Base-by-base conservation (phyloP, 1,139 yeast species). In the Kodamaea derodonti region DNA sequence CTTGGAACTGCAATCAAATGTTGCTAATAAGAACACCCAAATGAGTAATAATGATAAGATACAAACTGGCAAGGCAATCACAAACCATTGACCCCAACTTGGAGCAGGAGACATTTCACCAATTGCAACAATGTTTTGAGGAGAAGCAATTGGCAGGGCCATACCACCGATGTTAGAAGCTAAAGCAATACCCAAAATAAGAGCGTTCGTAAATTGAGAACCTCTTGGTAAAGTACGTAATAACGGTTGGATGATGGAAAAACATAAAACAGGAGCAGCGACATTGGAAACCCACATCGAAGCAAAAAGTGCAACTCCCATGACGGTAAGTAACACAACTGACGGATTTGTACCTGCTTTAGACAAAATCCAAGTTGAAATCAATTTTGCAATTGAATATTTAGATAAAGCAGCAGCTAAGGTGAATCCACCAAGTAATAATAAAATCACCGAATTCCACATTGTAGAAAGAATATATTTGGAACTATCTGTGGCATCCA, bases 211-310 rank as follows among this genome's bases (percentile, higher is more conserved):
- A 50, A 80, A 79, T 29, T 71, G 76, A 0, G 83, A 72, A 10
- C 75, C 80, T 29, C 74, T 72, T 6, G 83, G 80, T 30, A 81
- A 59, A 1, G 83, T 75, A 47, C 84, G 71, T 36, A 81, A 62
- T 17, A 82, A 62, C 10, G 87, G 86, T 46, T 75, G 78, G 37
- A 80, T 72, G 42, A 82, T 65, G 1, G 85, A 78, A 51, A 78
- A 81, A 47, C 87, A 80, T 35, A 82, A 62, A 4, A 81, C 87
- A 3, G 90, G 90, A 0, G 87, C 81, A 1, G 90, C 90, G 34
- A 82, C 88, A 48, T 82, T 82, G 2, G 86, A 80, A 24, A 82
- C 81, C 85, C 87, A 81, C 85, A 81, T 80, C 2, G 86, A 78
- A 12, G 82, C 67, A 58, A 81, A 81, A 37, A 80, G 61, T 0